A percentile compares a stretch with the other conserved stretches of the same genome.
These are phyloP conservation scores for Metarhizium brunneum DNA, from an alignment of 2,329 filamentous ascomycete species.

Conservation along the genomic window DNA sequence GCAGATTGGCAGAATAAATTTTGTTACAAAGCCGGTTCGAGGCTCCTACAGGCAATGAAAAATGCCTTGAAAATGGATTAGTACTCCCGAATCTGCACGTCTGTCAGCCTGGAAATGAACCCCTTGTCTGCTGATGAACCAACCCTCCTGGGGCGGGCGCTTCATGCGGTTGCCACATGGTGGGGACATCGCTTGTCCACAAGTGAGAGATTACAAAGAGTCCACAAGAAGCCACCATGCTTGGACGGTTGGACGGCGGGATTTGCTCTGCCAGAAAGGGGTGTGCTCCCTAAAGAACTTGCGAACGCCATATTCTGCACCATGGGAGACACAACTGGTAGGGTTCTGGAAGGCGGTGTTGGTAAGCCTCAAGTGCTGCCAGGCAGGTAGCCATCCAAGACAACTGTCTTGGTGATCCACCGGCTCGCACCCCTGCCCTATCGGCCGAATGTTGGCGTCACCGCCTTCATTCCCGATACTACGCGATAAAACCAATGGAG, in stretches of 20 bases:
- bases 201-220: background rate
- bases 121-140: background rate
- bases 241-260: background rate
- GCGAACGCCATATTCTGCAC: background rate
- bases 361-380: too few species aligned
- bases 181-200: background rate
- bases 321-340: background rate
- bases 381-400: background rate
- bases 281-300: background rate
- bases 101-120: background rate
- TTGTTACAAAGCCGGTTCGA: background rate
- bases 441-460: constrained; percentile 1
- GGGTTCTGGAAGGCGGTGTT: background rate
- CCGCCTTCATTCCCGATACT: too few species aligned
- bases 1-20: background rate
- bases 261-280: background rate
- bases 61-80: background rate
- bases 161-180: background rate
- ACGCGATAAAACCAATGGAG: too few species aligned
- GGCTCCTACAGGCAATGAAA: too few species aligned
- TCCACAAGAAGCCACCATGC: background rate
- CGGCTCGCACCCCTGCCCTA: background rate
- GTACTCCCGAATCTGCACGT: background rate
- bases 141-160: background rate
- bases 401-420: background rate